A percentile compares a stretch with the other conserved stretches of the same genome.
Evolutionary conservation across 164 flowering plant species (phyloP).

Genomic region (Vitis rotundifolia): DNA sequence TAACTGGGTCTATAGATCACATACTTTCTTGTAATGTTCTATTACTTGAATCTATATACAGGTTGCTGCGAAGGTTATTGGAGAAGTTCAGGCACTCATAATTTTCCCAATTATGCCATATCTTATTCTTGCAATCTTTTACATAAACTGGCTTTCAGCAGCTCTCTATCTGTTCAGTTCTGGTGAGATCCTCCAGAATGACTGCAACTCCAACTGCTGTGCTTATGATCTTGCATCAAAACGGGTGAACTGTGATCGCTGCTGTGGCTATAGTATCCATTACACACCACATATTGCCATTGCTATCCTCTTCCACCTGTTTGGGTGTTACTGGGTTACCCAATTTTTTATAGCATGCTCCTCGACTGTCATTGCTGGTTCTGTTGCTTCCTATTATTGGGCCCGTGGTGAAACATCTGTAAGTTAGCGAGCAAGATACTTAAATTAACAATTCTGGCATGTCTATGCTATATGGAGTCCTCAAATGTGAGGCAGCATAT

Average conservation of each 20-base stretch:
- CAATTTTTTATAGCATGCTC: slow-evolving; percentile 85
- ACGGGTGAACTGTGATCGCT: slow-evolving; percentile 69
- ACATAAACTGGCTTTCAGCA: slow-evolving; percentile 93
- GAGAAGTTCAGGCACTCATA: slow-evolving; percentile 92
- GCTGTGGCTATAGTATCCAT: slow-evolving; percentile 87
- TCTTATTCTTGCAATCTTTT: slow-evolving; percentile 68
- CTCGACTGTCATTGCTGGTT: slow-evolving; percentile 96
- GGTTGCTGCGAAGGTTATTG: slow-evolving; percentile 99
- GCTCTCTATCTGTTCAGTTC: slow-evolving; percentile 88
- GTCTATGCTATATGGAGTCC: too few relatives aligned
- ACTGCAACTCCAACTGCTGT: slow-evolving; percentile 80
- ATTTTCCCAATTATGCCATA: slow-evolving; percentile 87
- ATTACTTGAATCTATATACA: slow-evolving; percentile 29
- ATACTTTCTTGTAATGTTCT: background rate
- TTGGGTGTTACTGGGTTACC: slow-evolving; percentile 95
- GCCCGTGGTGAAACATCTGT: slow-evolving; percentile 84
- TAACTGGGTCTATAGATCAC: too few relatives aligned
- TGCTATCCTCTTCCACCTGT: slow-evolving; percentile 84
- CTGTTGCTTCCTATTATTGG: slow-evolving; percentile 99
- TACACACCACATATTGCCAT: slow-evolving; percentile 82
- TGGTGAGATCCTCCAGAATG: slow-evolving; percentile 67
- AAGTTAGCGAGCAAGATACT: slow-evolving; percentile 24
- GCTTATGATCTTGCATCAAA: slow-evolving; percentile 72
- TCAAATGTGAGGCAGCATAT: too few relatives aligned
- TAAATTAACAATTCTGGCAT: background rate